These are phyloP conservation scores for Buxus sempervirens DNA, from an alignment of 164 flowering plant genomes.

Conservation along the genomic window DNA sequence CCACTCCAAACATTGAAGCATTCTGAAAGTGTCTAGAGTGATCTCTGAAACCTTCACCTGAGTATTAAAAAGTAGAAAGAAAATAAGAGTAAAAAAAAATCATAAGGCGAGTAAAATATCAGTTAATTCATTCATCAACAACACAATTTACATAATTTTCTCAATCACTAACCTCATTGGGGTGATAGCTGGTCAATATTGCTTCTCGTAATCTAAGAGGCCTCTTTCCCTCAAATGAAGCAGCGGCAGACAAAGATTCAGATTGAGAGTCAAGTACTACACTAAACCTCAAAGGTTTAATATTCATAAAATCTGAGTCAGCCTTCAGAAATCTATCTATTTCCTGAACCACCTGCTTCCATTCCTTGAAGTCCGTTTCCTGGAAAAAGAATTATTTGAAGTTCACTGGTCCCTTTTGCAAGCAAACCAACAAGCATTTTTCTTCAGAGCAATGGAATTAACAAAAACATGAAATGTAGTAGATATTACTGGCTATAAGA, in stretches of 20 bases:
- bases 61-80: constrained; percentile 4
- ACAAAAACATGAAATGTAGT: no score
- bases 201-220: constrained; percentile 64
- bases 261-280: constrained; percentile 65
- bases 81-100: background rate
- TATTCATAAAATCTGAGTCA: constrained; percentile 80
- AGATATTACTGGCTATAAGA: no score
- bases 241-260: constrained; percentile 43
- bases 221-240: constrained; percentile 35
- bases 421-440: background rate
- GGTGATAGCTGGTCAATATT: constrained; percentile 76
- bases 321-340: constrained; percentile 75
- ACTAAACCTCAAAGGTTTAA: constrained; percentile 84
- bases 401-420: background rate
- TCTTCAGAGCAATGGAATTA: no score
- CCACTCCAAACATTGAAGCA: constrained; percentile 95
- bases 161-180: constrained; percentile 61
- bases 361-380: constrained; percentile 86
- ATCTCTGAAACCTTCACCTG: constrained; percentile 93
- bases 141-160: no score
- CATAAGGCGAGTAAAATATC: background rate
- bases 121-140: background rate
- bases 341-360: constrained; percentile 90
- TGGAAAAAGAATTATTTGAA: constrained; percentile 30
- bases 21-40: constrained; percentile 76